phyloP scores from a whole-genome alignment of 805 yeast genomes.

The Nakazawaea populi region DNA sequence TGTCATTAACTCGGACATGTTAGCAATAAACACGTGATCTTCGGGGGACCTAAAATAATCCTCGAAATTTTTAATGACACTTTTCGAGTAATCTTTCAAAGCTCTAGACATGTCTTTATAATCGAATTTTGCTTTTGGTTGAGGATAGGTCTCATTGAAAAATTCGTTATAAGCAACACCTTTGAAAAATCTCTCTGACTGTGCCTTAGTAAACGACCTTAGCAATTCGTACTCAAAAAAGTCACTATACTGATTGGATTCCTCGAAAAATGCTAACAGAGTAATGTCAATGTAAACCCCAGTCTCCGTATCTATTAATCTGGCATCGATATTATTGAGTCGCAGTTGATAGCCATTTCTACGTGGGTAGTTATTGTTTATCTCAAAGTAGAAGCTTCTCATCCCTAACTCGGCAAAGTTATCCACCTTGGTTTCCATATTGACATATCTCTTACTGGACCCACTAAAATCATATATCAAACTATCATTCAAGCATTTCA shows the following conservation, averaged over 20 bases:
- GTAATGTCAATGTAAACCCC: slow-evolving; percentile 47
- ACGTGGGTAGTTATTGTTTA: slow-evolving; percentile 26
- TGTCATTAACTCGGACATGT: slow-evolving; percentile 20
- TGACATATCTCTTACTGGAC: slow-evolving; percentile 10
- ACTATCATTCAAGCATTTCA: slow-evolving; percentile 30
- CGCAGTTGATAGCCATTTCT: slow-evolving; percentile 36
- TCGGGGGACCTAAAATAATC: background rate
- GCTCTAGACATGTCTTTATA: background rate
- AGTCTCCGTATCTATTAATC: slow-evolving; percentile 42
- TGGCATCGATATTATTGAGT: slow-evolving; percentile 24
- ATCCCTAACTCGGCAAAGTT: slow-evolving; percentile 20
- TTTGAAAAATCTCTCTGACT: slow-evolving; percentile 3
- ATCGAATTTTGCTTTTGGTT: background rate
- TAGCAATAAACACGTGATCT: background rate
- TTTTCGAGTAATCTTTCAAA: background rate
- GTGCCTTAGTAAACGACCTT: background rate
- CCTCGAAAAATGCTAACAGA: slow-evolving; percentile 19
- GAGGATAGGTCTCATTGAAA: background rate
- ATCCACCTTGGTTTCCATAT: slow-evolving; percentile 12
- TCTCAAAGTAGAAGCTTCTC: slow-evolving; percentile 26
- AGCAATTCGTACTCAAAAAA: background rate
- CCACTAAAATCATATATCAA: slow-evolving; percentile 28
- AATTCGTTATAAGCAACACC: slow-evolving; percentile 1
- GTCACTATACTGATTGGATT: background rate
- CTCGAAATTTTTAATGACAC: background rate